A percentile compares a stretch with the other conserved stretches of the same genome.
Evolutionary conservation across 805 yeast genomes (phyloP).

Genomic region (Starmerella floris): DNA sequence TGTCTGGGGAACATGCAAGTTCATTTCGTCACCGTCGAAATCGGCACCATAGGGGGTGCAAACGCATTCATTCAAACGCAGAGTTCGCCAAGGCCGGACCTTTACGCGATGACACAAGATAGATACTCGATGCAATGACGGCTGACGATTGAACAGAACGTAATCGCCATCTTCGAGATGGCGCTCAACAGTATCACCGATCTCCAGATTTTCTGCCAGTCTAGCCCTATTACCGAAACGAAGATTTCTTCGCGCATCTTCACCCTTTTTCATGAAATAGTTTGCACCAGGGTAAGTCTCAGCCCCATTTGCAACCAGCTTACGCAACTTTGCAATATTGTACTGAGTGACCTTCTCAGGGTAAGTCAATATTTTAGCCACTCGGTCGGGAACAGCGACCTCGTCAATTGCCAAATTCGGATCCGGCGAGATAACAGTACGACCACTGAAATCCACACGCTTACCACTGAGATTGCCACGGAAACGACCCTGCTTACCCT

Average conservation of each 20-base stretch:
- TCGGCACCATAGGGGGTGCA: conserved; percentile 99
- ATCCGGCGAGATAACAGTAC: conserved; percentile 98
- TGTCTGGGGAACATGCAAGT: conserved; percentile 95
- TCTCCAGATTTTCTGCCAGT: conserved; percentile 58
- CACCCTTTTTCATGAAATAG: conserved; percentile 70
- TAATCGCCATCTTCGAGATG: conserved; percentile 96
- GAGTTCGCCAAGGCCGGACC: conserved; percentile 95
- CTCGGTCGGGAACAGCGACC: conserved; percentile 96
- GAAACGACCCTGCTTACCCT: conserved; percentile 98
- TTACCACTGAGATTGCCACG: conserved; percentile 97
- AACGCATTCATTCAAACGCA: conserved; percentile 93
- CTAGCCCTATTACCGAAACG: conserved; percentile 75
- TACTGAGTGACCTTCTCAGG: conserved; percentile 91
- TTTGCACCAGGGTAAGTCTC: conserved; percentile 92
- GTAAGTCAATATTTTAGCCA: conserved; percentile 87
- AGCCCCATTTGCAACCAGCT: conserved; percentile 71
- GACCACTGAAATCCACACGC: conserved; percentile 94
- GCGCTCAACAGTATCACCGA: conserved; percentile 92
- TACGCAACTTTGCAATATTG: conserved; percentile 64
- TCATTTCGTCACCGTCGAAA: conserved; percentile 99
- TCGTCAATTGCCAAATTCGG: conserved; percentile 91
- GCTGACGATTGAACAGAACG: conserved; percentile 93
- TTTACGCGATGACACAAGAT: conserved; percentile 92
- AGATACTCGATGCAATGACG: conserved; percentile 87
- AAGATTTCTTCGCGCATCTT: conserved; percentile 58